Evolutionary conservation across 2,329 filamentous ascomycete species (phyloP), one percentile per base, ranked within the genome.

Genomic region (Akanthomyces dipterigenus): DNA sequence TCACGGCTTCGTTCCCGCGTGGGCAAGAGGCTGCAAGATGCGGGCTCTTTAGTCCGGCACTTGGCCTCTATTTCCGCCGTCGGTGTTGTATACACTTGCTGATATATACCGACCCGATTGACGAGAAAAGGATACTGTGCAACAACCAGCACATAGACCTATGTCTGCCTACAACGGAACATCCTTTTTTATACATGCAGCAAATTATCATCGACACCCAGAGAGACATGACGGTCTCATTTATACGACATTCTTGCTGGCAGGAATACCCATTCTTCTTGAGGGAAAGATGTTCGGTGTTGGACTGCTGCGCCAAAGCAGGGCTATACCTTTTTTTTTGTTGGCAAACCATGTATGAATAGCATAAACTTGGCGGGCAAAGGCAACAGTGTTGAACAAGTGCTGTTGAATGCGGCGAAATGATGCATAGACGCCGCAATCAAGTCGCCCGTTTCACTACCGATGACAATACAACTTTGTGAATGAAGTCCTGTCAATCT

Each of bases 1-100:
- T 26, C 18, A 57, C 43, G 43, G 55, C 54, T 22, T 46, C 54
- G 40, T 56, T 56, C 54, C 40, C 26, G 54, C 54, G 54, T 24
- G 54, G n/a, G 26, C 42, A 43, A 46, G 40, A 46, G 40, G 40
- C 7, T 46, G 31, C 24, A 45, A 46, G 42, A 45, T 14, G 28
- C 40, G 26, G n/a, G 36, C 26, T 6, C n/a, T 42, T 6, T 45
- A 8, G 40, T 45, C 24, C 38, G 38, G 28, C 46, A 26, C 14
- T 36, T 34, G 42, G 14, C 42, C 50, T 42, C 50, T 26, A 24
- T 26, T 31, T 26, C 31, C 46, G 16, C 20, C 28, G 22, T 36
- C 16, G 31, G 4, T 36, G 5, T 51, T 24, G 4, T 24, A 7
- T 24, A 36, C 28, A 12, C 8, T 6, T 14, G 26, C n/a, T 24